Conservation (phyloP, 441 rosid species). For the Cnidoscolus chayamansa region DNA sequence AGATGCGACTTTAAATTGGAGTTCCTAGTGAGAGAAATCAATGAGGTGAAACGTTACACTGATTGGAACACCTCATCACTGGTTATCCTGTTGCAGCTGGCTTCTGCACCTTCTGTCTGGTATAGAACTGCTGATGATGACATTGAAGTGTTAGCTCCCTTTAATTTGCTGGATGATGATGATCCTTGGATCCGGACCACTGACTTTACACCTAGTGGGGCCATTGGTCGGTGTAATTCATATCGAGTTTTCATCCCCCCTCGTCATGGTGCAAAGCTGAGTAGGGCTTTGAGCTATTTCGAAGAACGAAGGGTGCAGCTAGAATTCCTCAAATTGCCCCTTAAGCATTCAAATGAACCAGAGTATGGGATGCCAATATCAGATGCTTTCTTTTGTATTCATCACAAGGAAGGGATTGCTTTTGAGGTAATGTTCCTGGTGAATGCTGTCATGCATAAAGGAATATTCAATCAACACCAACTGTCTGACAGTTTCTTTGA, state of each 20-base stretch:
- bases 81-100: conserved; percentile 65
- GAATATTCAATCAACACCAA: conserved; percentile 68
- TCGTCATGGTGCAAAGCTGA: conserved; percentile 59
- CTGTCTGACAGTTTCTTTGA: conserved; percentile 59
- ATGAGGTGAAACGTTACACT: conserved; percentile 46
- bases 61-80: conserved; percentile 25
- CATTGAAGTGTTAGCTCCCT: conserved; percentile 44
- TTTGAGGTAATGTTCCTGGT: conserved; percentile 74
- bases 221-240: conserved; percentile 68
- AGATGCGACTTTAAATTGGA: conserved; percentile 86
- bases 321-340: conserved; percentile 33
- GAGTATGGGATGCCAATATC: conserved; percentile 49
- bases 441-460: conserved; percentile 71
- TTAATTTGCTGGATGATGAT: conserved; percentile 83
- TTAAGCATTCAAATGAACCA: conserved; percentile 50
- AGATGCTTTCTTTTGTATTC: conserved; percentile 61
- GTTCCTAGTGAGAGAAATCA: conserved; percentile 71
- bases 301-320: conserved; percentile 54
- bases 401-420: conserved; percentile 47
- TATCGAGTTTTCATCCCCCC: conserved; percentile 62
- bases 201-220: conserved; percentile 71
- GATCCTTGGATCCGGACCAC: conserved; percentile 97
- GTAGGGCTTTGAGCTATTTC: conserved; percentile 49
- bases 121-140: conserved; percentile 91
- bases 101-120: conserved; percentile 69